Base-by-base conservation (phyloP, 169 alveolate species). In the Cryptosporidium canis region DNA sequence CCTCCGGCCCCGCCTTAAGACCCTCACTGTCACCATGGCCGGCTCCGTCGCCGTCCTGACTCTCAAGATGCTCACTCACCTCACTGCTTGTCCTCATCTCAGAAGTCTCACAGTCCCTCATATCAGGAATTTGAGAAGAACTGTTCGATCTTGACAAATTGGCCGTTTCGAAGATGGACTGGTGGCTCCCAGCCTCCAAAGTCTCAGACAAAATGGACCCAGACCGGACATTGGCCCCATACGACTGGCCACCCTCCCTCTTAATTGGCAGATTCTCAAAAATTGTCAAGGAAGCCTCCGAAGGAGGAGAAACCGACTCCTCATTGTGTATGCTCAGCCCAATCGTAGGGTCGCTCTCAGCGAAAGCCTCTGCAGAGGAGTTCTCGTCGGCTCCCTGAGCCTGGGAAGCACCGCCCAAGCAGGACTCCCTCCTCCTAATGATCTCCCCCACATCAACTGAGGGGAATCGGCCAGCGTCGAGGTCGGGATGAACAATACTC, bases 271-370 rank as follows among this genome's bases (percentile, higher is more conserved):
- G 21, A 55, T 55, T 70, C 45, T 70, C 84, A 51, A 70, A 70
- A 47, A 70, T 70, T 16, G 84, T 70, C 66, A 70, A 31, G n/a
- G 84, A 70, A 16, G 84, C 41, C 33, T 55, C 84, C 12, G 84
- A 70, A 4, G 68, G 68, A 47, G 84, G 84, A 18, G 66, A 70
- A n/a, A 70, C 84, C 1, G 84, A 70, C 1, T 70, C 84, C 45
- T 70, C 84, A 37, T 70, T 51, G 16, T 48, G 3, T 44, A 70
- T 55, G 0, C 47, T 70, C n/a, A 70, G 12, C 6, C 66, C 66
- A 27, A 7, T 8, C 21, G 64, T 51, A 47, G 48, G 45, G 29
- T 68, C 66, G 9, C 9, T 45, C 21, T 70, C 67, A 21, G 24
- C 35, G 33, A n/a, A n/a, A n/a, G 1, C n/a, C 35, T 21, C 67